A percentile compares a stretch with the other conserved stretches of the same genome.
Evolutionary conservation across 768 basidiomycete genomes (phyloP).

Genomic region (Russula sp.): DNA sequence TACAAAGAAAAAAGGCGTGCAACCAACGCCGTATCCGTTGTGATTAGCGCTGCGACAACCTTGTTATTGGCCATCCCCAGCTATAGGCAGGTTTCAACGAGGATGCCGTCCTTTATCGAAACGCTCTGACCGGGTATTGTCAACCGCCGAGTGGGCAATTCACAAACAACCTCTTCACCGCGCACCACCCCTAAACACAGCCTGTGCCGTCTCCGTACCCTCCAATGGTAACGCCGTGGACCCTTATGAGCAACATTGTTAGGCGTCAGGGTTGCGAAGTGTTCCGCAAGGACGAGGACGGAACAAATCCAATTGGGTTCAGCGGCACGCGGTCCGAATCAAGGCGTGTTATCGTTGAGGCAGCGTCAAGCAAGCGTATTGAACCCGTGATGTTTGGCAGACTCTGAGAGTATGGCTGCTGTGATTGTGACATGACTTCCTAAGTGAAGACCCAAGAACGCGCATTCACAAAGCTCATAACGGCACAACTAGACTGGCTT

Average conservation of each 20-base stretch:
- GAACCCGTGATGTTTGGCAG: conserved; percentile 32
- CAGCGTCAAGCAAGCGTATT: conserved; percentile 54
- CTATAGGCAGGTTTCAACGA: conserved; percentile 21
- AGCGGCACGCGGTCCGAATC: conserved; percentile 49
- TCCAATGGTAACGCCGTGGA: conserved; percentile 65
- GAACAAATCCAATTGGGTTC: conserved; percentile 36
- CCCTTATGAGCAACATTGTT: conserved; percentile 41
- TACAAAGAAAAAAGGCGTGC: conserved; percentile 6
- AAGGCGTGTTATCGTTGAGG: conserved; percentile 63
- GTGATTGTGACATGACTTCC: conserved; percentile 20
- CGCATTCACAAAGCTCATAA: background rate
- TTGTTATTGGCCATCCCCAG: conserved; percentile 6
- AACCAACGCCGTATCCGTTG: conserved; percentile 6
- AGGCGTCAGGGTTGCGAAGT: conserved; percentile 53
- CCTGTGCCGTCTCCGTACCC: conserved; percentile 64
- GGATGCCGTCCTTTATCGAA: conserved; percentile 14
- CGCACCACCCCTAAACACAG: conserved; percentile 56
- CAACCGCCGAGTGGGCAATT: conserved; percentile 81
- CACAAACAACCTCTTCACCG: conserved; percentile 69
- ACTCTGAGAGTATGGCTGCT: conserved; percentile 3
- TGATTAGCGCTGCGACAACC: conserved; percentile 15
- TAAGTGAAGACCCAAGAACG: conserved; percentile 10
- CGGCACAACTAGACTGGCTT: conserved; percentile 1
- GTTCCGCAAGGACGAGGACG: conserved; percentile 44
- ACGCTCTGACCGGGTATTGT: conserved; percentile 12